Evolutionary conservation across 805 yeast genomes (phyloP).

Genomic region (Schizosaccharomyces octosporus): DNA sequence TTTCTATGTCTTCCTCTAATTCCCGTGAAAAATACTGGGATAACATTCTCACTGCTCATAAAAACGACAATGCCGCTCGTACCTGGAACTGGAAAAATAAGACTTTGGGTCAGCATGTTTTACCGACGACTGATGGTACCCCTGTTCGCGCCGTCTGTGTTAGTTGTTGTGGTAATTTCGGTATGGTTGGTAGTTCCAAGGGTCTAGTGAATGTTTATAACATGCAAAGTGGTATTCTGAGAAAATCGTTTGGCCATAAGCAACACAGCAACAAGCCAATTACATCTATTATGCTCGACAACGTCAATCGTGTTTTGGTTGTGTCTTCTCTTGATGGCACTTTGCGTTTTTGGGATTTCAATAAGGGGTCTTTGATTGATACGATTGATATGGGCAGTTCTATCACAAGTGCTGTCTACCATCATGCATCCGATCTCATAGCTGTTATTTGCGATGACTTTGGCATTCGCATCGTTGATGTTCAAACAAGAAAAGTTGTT

Average conservation of each 20-base stretch:
- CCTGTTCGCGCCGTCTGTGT: slow-evolving; percentile 49
- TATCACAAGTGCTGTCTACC: slow-evolving; percentile 51
- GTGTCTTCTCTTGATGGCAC: slow-evolving; percentile 74
- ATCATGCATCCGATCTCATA: slow-evolving; percentile 56
- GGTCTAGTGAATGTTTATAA: slow-evolving; percentile 77
- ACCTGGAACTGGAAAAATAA: slow-evolving; percentile 71
- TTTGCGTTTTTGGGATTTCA: slow-evolving; percentile 68
- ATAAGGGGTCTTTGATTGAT: slow-evolving; percentile 40
- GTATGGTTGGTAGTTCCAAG: slow-evolving; percentile 60
- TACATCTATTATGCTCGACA: slow-evolving; percentile 72
- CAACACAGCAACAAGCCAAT: slow-evolving; percentile 26
- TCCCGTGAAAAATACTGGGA: slow-evolving; percentile 36
- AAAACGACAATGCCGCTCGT: slow-evolving; percentile 58
- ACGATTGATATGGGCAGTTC: slow-evolving; percentile 50
- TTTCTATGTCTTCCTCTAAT: slow-evolving; percentile 10
- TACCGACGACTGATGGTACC: slow-evolving; percentile 58
- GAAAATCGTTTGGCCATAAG: slow-evolving; percentile 36
- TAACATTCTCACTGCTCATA: slow-evolving; percentile 69
- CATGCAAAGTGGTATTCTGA: slow-evolving; percentile 66
- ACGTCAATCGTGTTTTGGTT: slow-evolving; percentile 71
- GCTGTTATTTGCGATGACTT: slow-evolving; percentile 75
- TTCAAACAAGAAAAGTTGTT: slow-evolving; percentile 54
- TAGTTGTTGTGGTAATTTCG: slow-evolving; percentile 89
- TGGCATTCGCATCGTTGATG: slow-evolving; percentile 60
- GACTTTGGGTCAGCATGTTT: slow-evolving; percentile 49